Evolutionary conservation across 345 rosid genomes (phyloP), one percentile per base, ranked within the genome.

Genomic region (Laguncularia racemosa): DNA sequence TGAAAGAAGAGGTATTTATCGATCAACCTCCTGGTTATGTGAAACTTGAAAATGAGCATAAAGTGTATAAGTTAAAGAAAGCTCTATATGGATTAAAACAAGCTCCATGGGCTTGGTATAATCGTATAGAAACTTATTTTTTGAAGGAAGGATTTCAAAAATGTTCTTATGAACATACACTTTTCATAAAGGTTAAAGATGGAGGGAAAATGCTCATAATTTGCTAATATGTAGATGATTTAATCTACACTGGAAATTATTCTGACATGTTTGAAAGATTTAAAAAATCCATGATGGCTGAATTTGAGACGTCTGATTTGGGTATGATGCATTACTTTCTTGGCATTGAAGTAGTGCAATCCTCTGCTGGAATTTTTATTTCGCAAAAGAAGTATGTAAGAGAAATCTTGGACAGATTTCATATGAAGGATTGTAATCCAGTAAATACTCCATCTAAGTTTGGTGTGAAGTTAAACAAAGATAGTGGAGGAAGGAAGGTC

Each of bases 241-340:
- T 33, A 4, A 33, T 33, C 4, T 33, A 33, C 7, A 33, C 40
- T 33, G 1, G 40, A 33, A 33, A 33, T 33, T 0, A 33, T 33
- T 0, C 40, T 33, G 9, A 33, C 9, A 33, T 33, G 40, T 33
- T 33, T 33, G 40, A 33, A 33, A 33, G 7, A 10, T 33, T 33
- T 33, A 33, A 33, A 33, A 33, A 9, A 10, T 7, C 40, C 9
- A 33, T 33, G 40, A 33, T 33, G 40, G 7, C 8, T n/a, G 52
- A 53, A n/a, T 53, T 53, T 46, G 58, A 46, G 9, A 62, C 46
- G 59, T 14, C 47, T 13, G 26, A 46, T 62, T 44, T 53, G 2
- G 59, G 59, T 6, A 17, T 53, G 13, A 62, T 62, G 53, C 14
- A 46, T 2, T 54, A 26, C 12, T 62, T 62, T 54, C 50, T 53